Evolutionary conservation across 2,329 filamentous ascomycete species (phyloP).

Genomic region (Dryadomyces quercus-mongolicae): DNA sequence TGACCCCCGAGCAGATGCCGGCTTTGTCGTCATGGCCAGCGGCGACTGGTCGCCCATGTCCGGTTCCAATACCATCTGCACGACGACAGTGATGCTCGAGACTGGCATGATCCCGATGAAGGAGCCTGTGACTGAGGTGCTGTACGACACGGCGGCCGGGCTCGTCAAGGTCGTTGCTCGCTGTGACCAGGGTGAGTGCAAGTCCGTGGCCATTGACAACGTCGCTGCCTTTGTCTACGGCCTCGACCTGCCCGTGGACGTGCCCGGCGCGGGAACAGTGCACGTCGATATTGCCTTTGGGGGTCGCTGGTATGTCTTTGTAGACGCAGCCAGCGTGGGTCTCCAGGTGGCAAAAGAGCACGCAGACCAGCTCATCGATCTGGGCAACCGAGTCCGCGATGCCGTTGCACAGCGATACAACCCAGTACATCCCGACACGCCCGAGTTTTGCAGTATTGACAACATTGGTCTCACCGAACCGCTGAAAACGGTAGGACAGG

Average conservation of each 20-base stretch:
- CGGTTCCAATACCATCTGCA: not conserved
- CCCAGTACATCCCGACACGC: not conserved
- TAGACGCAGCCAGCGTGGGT: not conserved
- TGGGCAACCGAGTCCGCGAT: not conserved
- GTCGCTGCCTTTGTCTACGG: not conserved
- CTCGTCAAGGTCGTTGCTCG: not conserved
- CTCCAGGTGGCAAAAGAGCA: not conserved
- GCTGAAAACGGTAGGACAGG: not conserved
- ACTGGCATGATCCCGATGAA: not conserved
- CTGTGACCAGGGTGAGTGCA: not conserved
- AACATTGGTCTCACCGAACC: not conserved
- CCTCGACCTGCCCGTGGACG: not conserved
- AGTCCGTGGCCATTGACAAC: not conserved
- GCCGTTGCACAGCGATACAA: not conserved
- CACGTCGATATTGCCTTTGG: slow-evolving; percentile 1
- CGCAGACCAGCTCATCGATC: not conserved
- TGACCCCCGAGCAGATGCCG: not conserved
- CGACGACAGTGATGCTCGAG: not conserved
- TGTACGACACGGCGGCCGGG: not conserved
- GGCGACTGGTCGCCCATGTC: slow-evolving; percentile 2
- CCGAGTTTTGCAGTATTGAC: not conserved
- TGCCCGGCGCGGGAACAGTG: not conserved
- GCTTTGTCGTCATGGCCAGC: slow-evolving; percentile 1
- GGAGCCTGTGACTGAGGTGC: not conserved
- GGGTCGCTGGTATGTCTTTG: not conserved